These are phyloP conservation scores for Venturia aucupariae DNA, from an alignment of 2,329 filamentous ascomycete genomes.

Conservation along the genomic window DNA sequence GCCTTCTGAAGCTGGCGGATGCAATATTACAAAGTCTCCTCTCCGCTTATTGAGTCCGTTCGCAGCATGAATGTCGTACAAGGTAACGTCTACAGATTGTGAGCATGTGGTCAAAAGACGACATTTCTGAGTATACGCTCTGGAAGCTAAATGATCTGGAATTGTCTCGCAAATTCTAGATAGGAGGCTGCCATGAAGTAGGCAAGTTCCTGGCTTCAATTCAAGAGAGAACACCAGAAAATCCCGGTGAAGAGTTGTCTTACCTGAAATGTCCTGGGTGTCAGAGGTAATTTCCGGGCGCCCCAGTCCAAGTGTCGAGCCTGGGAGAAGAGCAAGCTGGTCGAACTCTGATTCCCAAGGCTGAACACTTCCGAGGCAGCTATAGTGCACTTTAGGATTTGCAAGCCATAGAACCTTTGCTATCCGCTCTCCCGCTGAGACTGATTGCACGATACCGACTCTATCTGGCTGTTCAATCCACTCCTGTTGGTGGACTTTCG, in stretches of 20 bases:
- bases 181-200: conserved; percentile 11
- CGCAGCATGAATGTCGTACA: conserved; percentile 48
- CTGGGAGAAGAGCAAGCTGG: conserved; percentile 10
- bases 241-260: conserved; percentile 24
- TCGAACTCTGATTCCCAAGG: neutral
- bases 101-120: conserved; percentile 21
- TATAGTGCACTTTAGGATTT: conserved; percentile 27
- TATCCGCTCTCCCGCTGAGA: conserved; percentile 47
- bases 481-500: conserved; percentile 17
- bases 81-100: conserved; percentile 41
- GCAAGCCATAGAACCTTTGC: conserved; percentile 47
- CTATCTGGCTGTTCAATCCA: conserved; percentile 35
- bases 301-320: conserved; percentile 11
- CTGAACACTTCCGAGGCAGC: conserved; percentile 16
- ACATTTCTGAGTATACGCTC: conserved; percentile 32
- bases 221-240: conserved; percentile 17
- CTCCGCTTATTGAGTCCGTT: conserved; percentile 33
- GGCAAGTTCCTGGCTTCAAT: neutral
- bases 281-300: neutral
- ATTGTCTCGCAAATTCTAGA: conserved; percentile 16
- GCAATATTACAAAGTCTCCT: conserved; percentile 46
- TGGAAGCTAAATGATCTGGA: neutral
- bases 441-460: conserved; percentile 48
- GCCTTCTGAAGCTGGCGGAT: conserved; percentile 18
- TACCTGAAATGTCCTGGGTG: neutral